Evolutionary conservation across 2,329 filamentous ascomycete species (phyloP).

Genomic region (Colletotrichum theobromicola): DNA sequence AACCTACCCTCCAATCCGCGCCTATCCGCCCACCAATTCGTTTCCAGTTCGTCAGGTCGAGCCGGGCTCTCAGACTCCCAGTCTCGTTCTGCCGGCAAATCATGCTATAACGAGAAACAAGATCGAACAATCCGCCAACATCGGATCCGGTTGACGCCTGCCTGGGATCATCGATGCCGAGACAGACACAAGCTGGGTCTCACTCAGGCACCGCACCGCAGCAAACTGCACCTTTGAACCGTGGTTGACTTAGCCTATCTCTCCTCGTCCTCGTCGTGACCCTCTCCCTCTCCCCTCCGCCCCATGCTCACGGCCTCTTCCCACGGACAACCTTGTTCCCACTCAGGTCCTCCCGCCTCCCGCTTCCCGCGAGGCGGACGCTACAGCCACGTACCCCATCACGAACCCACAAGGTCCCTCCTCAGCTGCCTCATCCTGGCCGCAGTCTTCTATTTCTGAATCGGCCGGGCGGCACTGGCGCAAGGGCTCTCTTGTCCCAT

Average conservation of each 20-base stretch:
- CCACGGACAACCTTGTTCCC: constrained; percentile 5
- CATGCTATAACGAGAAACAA: constrained; percentile 15
- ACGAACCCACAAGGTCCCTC: constrained; percentile 23
- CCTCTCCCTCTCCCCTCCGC: background rate
- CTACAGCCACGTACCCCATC: constrained; percentile 27
- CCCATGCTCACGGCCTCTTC: background rate
- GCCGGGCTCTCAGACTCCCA: constrained; percentile 18
- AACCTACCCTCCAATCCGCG: background rate
- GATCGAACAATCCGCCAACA: background rate
- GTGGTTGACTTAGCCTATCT: constrained; percentile 2
- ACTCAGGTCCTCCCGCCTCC: constrained; percentile 18
- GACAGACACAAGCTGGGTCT: constrained; percentile 17
- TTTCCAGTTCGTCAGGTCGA: constrained; percentile 16
- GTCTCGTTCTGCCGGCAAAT: constrained; percentile 16
- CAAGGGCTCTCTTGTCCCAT: constrained; percentile 7
- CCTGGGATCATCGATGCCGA: constrained; percentile 6
- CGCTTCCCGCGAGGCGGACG: constrained; percentile 17
- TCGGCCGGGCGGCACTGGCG: background rate
- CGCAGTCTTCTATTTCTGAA: constrained; percentile 18
- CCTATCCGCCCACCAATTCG: background rate
- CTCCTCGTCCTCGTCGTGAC: background rate
- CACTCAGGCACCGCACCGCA: constrained; percentile 9
- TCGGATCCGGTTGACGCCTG: background rate
- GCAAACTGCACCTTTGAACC: background rate
- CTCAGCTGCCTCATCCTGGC: constrained; percentile 21